Evolutionary conservation across 2,329 filamentous ascomycete species (phyloP), one percentile per base, ranked within the genome.

Genomic region (Xylariaceae sp.): DNA sequence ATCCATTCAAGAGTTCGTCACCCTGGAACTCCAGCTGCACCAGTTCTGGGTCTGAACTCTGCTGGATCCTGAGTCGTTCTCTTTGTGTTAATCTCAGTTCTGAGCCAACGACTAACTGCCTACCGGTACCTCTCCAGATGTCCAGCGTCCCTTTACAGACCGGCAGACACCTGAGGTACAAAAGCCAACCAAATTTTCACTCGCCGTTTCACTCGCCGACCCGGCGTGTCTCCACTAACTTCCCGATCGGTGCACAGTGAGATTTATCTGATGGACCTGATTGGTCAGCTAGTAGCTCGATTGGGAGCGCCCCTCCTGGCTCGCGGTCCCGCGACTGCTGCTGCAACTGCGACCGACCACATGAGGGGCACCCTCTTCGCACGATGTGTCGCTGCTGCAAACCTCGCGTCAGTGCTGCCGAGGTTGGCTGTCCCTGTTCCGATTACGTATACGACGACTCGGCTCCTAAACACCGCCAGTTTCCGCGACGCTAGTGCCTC

Each of bases 241-340:
- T 15, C 44, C 49, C 11, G 44, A 8, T 39, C 39, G 53, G 35
- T 52, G 53, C 53, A 55, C 37, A 56, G 49, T 55, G 41, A 58
- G 13, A 34, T 18, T 35, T 15, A 8, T 10, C 44, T 34, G 6
- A 62, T 64, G 61, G 59, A 60, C 56, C 9, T 58, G 2, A 58
- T 64, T 62, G 53, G 61, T 39, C 60, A 34, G 51, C 47, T 62
- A 59, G 7, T 62, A 59, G 7, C 47, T 37, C 62, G 55, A 56
- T 57, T 61, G 35, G 55, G 57, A 51, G 53, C 47, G 53, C 57
- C 59, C 62, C 55, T 58, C 57, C 41, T 58, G 45, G 55, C 23
- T 4, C 23, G 23, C 23, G 55, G 51, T 15, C 59, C 53, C 54
- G 51, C 11, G 39, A 53, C 37, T 30, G 8, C 10, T 39, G 9